These are phyloP conservation scores for Wickerhamiella australiensis DNA, from an alignment of 805 yeast genomes.

Conservation along the genomic window DNA sequence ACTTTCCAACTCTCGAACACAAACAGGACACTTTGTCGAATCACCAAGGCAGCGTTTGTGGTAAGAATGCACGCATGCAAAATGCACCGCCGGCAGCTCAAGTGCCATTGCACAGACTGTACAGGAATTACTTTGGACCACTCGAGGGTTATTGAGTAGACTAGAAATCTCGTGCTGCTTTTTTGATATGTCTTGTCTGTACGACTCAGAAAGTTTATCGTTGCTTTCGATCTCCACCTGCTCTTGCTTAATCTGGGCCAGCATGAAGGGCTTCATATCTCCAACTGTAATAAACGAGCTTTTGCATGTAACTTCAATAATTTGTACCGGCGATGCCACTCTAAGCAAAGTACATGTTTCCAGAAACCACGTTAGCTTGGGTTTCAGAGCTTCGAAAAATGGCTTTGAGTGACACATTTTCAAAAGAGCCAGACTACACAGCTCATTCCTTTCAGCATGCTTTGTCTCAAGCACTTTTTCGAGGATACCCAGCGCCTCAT, in stretches of 20 bases:
- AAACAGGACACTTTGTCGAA: slow-evolving; percentile 53
- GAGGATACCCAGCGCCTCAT: slow-evolving; percentile 45
- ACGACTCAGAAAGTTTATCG: slow-evolving; percentile 50
- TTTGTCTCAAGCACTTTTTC: slow-evolving; percentile 26
- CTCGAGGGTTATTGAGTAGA: slow-evolving; percentile 36
- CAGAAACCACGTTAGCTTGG: slow-evolving; percentile 40
- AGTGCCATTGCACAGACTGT: slow-evolving; percentile 50
- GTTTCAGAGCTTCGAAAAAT: slow-evolving; percentile 41
- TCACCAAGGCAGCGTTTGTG: slow-evolving; percentile 60
- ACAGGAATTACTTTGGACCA: slow-evolving; percentile 54
- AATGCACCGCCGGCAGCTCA: slow-evolving; percentile 71
- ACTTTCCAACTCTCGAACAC: slow-evolving; percentile 60
- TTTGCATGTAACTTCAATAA: slow-evolving; percentile 54
- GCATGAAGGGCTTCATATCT: slow-evolving; percentile 53
- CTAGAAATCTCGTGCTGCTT: slow-evolving; percentile 43
- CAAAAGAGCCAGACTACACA: not conserved
- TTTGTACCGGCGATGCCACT: slow-evolving; percentile 60
- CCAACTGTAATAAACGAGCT: slow-evolving; percentile 60
- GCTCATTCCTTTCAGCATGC: not conserved
- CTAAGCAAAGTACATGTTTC: slow-evolving; percentile 40
- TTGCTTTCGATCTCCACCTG: slow-evolving; percentile 59
- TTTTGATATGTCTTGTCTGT: slow-evolving; percentile 51
- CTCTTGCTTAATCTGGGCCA: slow-evolving; percentile 47
- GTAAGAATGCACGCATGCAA: slow-evolving; percentile 74
- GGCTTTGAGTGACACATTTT: not conserved